Base-by-base conservation (phyloP, 2,329 filamentous ascomycete species). In the Diaporthe citriasiana region DNA sequence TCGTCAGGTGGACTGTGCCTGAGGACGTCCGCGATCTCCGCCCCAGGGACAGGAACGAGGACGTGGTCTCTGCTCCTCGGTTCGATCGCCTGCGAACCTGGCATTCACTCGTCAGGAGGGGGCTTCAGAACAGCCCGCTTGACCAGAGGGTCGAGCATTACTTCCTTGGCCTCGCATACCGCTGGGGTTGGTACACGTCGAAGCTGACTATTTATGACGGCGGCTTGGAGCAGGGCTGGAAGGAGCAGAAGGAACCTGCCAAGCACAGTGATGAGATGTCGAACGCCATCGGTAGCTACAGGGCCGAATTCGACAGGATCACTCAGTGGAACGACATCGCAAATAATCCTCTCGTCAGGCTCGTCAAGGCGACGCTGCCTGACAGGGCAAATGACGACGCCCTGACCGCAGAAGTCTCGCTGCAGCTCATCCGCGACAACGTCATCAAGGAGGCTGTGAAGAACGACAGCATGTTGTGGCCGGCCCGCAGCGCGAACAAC, bases 361-460 rank as follows among this genome's bases (percentile, higher is more conserved):
- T 71, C 25, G 69, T 71, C 56, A 71, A 63, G 33, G 27, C n/a
- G 7, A 71, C 69, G 17, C 72, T 76, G 10, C 78, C 79, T 35
- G 82, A 81, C 22, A 81, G 76, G 42, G 63, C 69, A 27, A 75
- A 76, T 42, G 69, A 78, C 15, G 74, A 75, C 4, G 50, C 69
- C 10, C 55, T 77, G 59, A 76, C 73, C 1, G 73, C 76, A 1
- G 65, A 75, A 1, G 56, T 76, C 4, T 78, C 80, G 10, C 79
- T 79, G 55, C 68, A 77, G 1, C 51, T 82, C 1, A 79, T 88
- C 53, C 81, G 84, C 47, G 78, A 80, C 57, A 81, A 80, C 0
- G 80, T 89, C 57, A 81, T 89, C 27, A 78, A 82, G 4, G 87
- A 89, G 80, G 80, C 83, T 30, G 81, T 83, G 53, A 79, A 82